Evolutionary conservation across 176 grass and related monocot genomes (phyloP).

Genomic region (Pontederia crassipes): DNA sequence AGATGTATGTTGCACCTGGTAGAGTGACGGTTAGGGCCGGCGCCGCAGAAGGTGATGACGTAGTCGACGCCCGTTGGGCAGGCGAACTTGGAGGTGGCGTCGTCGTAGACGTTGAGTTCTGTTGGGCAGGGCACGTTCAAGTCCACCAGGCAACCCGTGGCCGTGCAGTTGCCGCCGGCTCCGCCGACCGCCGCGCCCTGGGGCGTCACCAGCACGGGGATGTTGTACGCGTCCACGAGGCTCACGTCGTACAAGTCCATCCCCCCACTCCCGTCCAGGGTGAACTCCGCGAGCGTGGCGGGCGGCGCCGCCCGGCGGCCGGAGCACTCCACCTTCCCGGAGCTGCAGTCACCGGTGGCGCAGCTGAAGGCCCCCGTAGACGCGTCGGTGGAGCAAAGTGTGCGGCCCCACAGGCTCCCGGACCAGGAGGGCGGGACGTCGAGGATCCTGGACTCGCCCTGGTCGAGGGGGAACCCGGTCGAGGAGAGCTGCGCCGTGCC

Average conservation of each 20-base stretch:
- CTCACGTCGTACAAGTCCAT: too few relatives aligned
- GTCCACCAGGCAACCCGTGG: constrained; percentile 5
- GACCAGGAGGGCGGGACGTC: constrained; percentile 1
- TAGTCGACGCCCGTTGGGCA: too few relatives aligned
- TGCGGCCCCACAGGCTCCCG: constrained; percentile 11
- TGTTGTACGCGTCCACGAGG: too few relatives aligned
- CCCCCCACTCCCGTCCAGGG: too few relatives aligned
- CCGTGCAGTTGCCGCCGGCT: not conserved
- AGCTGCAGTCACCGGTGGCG: not conserved
- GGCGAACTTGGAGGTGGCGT: too few relatives aligned
- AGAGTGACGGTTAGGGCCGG: too few relatives aligned
- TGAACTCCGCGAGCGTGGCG: not conserved
- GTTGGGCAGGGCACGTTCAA: constrained; percentile 31
- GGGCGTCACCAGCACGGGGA: not conserved
- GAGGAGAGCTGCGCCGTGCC: not conserved
- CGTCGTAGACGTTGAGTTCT: too few relatives aligned
- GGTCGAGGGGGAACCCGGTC: too few relatives aligned
- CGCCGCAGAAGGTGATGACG: too few relatives aligned
- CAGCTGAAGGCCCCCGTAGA: not conserved
- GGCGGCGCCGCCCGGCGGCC: constrained; percentile 5
- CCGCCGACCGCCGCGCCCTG: not conserved
- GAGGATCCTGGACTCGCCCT: not conserved
- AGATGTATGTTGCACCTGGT: too few relatives aligned
- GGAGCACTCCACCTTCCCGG: not conserved
- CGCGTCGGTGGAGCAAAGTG: not conserved